These are phyloP conservation scores for Penicillium psychrosexuale DNA, from an alignment of 2,329 filamentous ascomycete genomes.

Conservation along the genomic window DNA sequence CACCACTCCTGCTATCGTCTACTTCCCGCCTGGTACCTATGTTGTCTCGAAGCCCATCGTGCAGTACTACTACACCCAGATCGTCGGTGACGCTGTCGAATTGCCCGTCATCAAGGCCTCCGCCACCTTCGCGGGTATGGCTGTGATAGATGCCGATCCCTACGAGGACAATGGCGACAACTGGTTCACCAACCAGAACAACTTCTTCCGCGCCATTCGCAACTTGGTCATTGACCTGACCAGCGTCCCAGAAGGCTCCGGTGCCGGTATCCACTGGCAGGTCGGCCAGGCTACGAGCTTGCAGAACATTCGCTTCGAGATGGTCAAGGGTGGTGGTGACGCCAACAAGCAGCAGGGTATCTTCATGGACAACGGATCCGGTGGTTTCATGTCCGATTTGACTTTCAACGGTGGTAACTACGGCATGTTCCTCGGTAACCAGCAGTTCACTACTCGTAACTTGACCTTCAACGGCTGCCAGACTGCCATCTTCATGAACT, in stretches of 20 bases:
- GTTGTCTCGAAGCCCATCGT: conserved; percentile 73
- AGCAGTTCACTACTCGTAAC: conserved; percentile 85
- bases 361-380: conserved; percentile 82
- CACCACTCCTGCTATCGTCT: conserved; percentile 78
- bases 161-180: conserved; percentile 68
- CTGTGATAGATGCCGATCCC: conserved; percentile 82
- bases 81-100: conserved; percentile 74
- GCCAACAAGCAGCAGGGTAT: conserved; percentile 71
- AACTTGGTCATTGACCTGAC: conserved; percentile 79
- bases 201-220: conserved; percentile 79
- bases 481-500: conserved; percentile 84
- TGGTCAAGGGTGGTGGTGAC: conserved; percentile 63
- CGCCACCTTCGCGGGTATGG: conserved; percentile 74
- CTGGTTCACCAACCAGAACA: conserved; percentile 77
- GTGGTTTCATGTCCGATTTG: conserved; percentile 79
- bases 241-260: conserved; percentile 57
- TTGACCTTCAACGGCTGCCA: conserved; percentile 76
- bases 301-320: conserved; percentile 79
- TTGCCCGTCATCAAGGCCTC: conserved; percentile 73
- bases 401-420: conserved; percentile 78
- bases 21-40: conserved; percentile 88
- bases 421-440: conserved; percentile 76
- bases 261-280: conserved; percentile 79
- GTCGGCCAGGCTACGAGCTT: conserved; percentile 78
- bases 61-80: conserved; percentile 89